Percentiles rank a stretch among this genome's conserved stretches.
Conservation (phyloP, 2,329 filamentous ascomycete species). For the Epichloe bromicola region DNA sequence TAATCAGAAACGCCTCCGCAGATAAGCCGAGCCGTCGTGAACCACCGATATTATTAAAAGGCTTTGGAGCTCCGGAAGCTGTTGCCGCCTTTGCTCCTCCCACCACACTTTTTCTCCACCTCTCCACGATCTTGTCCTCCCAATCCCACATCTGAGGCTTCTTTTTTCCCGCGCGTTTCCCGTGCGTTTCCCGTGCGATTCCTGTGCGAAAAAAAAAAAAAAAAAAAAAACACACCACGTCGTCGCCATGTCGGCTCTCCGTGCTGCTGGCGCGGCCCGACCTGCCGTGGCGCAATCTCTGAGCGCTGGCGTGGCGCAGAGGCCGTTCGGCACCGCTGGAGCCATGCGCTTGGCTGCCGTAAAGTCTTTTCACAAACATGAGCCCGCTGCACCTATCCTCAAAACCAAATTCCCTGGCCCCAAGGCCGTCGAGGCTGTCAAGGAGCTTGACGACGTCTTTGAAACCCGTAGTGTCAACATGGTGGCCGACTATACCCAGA, state of each 20-base stretch:
- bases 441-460: constrained; percentile 65
- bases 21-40: constrained; percentile 1
- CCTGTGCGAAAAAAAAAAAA: too few relatives aligned
- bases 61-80: not conserved
- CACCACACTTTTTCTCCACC: not conserved
- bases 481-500: constrained; percentile 62
- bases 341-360: constrained; percentile 17
- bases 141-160: not conserved
- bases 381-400: constrained; percentile 39
- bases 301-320: constrained; percentile 2
- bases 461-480: constrained; percentile 80
- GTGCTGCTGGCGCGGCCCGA: constrained; percentile 6
- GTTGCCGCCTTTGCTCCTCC: not conserved
- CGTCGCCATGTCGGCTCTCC: constrained; percentile 8
- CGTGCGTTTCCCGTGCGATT: too few relatives aligned
- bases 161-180: not conserved
- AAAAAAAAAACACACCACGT: not conserved
- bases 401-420: constrained; percentile 62
- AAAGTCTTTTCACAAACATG: constrained; percentile 30
- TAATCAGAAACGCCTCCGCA: not conserved
- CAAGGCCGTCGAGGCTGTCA: constrained; percentile 53
- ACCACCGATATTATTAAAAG: constrained; percentile 7
- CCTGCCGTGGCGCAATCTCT: constrained; percentile 1
- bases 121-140: not conserved
- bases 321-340: constrained; percentile 7